Percentiles rank a stretch among this genome's conserved stretches.
Evolutionary conservation across 257 asterid species (phyloP).

Genomic region (Solanum verrucosum): DNA sequence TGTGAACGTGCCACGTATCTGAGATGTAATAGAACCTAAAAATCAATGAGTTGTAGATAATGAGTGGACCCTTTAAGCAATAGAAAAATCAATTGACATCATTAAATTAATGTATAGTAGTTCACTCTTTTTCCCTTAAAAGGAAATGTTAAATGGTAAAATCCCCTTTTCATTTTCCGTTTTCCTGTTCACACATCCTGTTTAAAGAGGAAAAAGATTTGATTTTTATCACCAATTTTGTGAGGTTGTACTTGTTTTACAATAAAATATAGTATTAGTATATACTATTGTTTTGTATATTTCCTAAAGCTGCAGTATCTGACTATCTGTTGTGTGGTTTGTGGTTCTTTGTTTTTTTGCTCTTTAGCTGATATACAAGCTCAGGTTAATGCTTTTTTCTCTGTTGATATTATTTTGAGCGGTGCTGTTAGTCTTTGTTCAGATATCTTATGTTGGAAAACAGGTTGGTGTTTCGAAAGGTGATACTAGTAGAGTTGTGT

Average conservation of each 20-base stretch:
- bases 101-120: background rate
- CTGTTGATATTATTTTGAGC: background rate
- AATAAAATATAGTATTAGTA: background rate
- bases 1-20: slow-evolving; percentile 31
- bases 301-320: slow-evolving; percentile 2
- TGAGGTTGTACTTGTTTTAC: slow-evolving; percentile 44
- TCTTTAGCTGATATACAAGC: background rate
- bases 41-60: slow-evolving; percentile 1
- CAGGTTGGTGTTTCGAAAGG: background rate
- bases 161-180: background rate
- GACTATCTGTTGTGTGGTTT: slow-evolving; percentile 25
- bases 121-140: background rate
- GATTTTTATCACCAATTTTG: slow-evolving; percentile 12
- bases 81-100: background rate
- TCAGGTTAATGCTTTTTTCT: background rate
- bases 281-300: background rate
- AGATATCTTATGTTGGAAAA: background rate
- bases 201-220: background rate
- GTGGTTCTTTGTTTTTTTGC: slow-evolving; percentile 21
- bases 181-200: background rate
- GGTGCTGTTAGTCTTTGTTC: background rate
- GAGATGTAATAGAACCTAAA: background rate
- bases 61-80: background rate
- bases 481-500: background rate
- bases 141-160: background rate